Percentiles rank a stretch among this genome's conserved stretches.
Evolutionary conservation across 2,329 filamentous ascomycete species (phyloP).

Genomic region (Stemphylium lycopersici): DNA sequence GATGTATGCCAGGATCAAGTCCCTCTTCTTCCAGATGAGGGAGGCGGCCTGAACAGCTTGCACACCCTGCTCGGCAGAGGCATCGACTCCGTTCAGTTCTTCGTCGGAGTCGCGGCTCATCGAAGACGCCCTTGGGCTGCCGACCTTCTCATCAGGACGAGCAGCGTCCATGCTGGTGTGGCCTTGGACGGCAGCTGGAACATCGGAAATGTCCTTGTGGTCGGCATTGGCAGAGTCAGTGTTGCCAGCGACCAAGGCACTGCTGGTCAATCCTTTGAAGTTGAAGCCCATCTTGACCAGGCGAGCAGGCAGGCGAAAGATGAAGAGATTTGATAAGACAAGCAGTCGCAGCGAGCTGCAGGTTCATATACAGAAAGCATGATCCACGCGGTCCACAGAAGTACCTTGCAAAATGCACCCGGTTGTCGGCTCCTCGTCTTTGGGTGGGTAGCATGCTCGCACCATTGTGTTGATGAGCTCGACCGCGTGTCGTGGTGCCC

Average conservation of each 20-base stretch:
- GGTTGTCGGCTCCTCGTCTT: constrained; percentile 19
- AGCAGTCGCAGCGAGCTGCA: constrained; percentile 17
- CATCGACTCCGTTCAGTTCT: constrained; percentile 42
- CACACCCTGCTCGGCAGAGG: constrained; percentile 37
- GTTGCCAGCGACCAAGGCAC: constrained; percentile 32
- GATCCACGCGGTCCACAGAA: constrained; percentile 18
- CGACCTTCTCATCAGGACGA: constrained; percentile 37
- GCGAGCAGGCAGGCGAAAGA: constrained; percentile 6
- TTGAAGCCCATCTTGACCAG: constrained; percentile 37
- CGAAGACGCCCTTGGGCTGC: constrained; percentile 23
- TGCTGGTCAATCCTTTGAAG: constrained; percentile 40
- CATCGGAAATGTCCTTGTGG: constrained; percentile 35
- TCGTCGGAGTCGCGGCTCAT: constrained; percentile 30
- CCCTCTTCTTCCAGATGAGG: constrained; percentile 34
- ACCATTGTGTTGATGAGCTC: constrained; percentile 10
- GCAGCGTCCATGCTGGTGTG: constrained; percentile 36
- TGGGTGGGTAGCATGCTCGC: constrained; percentile 15
- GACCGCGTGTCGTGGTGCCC: constrained; percentile 3
- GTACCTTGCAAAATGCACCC: constrained; percentile 12
- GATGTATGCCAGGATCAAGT: constrained; percentile 37
- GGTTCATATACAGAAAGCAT: constrained; percentile 26
- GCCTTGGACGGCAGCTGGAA: constrained; percentile 36
- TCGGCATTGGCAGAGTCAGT: constrained; percentile 16
- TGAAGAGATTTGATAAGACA: constrained; percentile 39
- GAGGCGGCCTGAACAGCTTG: constrained; percentile 39